A percentile compares a stretch with the other conserved stretches of the same genome.
phyloP scores from a whole-genome alignment of 805 yeast genomes.

The Metschnikowia rubicola region DNA sequence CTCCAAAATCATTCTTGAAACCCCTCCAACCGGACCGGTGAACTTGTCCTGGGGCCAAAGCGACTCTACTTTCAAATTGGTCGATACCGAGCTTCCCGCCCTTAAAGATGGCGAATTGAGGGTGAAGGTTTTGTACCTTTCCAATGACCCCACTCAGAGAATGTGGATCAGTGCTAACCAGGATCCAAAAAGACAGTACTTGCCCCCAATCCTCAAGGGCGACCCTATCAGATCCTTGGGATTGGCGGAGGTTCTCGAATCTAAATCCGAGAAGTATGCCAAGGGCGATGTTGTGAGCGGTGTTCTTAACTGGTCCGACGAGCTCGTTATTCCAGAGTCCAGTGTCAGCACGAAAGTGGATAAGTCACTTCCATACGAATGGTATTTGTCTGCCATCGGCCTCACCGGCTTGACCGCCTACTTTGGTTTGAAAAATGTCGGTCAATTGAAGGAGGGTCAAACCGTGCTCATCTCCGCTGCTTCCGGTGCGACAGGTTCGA shows the following conservation, averaged over 20 bases:
- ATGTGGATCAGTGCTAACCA: slow-evolving; percentile 46
- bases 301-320: slow-evolving; percentile 46
- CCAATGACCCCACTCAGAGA: slow-evolving; percentile 64
- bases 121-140: slow-evolving; percentile 44
- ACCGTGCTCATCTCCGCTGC: slow-evolving; percentile 60
- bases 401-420: slow-evolving; percentile 61
- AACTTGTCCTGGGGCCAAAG: slow-evolving; percentile 20
- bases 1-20: slow-evolving; percentile 21
- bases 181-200: slow-evolving; percentile 29
- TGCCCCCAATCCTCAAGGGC: slow-evolving; percentile 39
- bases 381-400: slow-evolving; percentile 50
- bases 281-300: slow-evolving; percentile 46
- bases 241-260: slow-evolving; percentile 47
- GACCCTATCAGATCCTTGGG: slow-evolving; percentile 47
- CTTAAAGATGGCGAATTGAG: slow-evolving; percentile 40
- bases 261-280: slow-evolving; percentile 37
- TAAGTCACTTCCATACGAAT: slow-evolving; percentile 32
- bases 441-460: slow-evolving; percentile 43
- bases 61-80: slow-evolving; percentile 32
- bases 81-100: slow-evolving; percentile 11
- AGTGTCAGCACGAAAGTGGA: slow-evolving; percentile 29
- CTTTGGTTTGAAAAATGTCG: slow-evolving; percentile 49
- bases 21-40: slow-evolving; percentile 21
- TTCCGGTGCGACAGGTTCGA: slow-evolving; percentile 68
- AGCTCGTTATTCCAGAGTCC: slow-evolving; percentile 32